Base-by-base conservation (phyloP, 495 filamentous ascomycete species). In the Neohortaea acidophila region DNA sequence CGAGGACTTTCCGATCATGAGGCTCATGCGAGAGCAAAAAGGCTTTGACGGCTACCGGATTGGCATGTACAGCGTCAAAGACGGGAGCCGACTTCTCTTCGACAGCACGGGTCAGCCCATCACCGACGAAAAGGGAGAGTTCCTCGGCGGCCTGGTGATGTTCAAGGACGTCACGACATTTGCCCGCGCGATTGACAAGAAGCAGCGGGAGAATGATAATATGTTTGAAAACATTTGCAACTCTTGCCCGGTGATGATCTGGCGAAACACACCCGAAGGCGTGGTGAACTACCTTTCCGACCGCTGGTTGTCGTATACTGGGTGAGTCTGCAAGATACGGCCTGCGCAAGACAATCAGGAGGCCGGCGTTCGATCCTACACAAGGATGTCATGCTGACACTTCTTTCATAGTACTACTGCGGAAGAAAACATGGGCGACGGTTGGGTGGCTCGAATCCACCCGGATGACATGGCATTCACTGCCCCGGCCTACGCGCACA, bases 251-350 rank as follows among this genome's bases (percentile, higher is more conserved):
- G 73, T 76, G 50, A 64, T 81, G 58, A 66, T 72, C 27, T 81
- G 75, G 77, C 79, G 76, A 0, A 67, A 73, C 0, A 68, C 49
- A 3, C 61, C 72, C 2, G 63, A 72, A 9, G 77, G 78, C 1
- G 37, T 53, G 13, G 64, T 72, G 41, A 78, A 82, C 47, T 82
- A 76, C 56, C 82, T 70, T 49, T 75, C 72, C 18, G 64, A 67
- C 26, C 56, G 72, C 18, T 83, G 78, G 76, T 81, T 79, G 39
- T 66, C 70, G 33, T 82, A 77, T 48, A 84, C 79, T 0, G 77
- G 79, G 1, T 49, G n/a, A n/a, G n/a, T n/a, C n/a, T n/a, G n/a
- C n/a, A n/a, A n/a, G n/a, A n/a, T n/a, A n/a, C n/a, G n/a, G n/a
- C n/a, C n/a, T n/a, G n/a, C n/a, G n/a, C n/a, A n/a, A n/a, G n/a